Base-by-base conservation (phyloP, 1,284 basidiomycete genomes). In the Pseudozyma thailandica region DNA sequence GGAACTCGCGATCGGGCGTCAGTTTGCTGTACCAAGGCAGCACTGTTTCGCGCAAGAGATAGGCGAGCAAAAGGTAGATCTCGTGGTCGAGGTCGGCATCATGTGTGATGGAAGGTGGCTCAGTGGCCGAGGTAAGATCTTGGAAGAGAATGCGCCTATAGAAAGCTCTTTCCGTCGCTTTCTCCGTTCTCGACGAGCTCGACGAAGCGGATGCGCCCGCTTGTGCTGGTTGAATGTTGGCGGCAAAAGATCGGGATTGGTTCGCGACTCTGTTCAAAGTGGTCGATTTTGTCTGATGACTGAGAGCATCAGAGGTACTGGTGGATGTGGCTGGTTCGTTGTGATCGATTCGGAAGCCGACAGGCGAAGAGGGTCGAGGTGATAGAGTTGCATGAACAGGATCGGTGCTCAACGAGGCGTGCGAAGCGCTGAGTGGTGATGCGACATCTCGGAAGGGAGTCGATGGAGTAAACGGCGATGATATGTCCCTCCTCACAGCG, bases 1-100 rank as follows among this genome's bases (percentile, higher is more conserved):
- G 49, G 5, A 77, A 60, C 35, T 74, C 65, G 20, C 75, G 64
- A 26, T 77, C 71, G 3, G 73, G 73, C 13, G 73, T 76, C 27
- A 77, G 43, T 48, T 69, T 68, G 57, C 60, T 55, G 44, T 73
- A 75, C 75, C 75, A 77, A 0, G 73, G 71, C 30, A 77, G 55
- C n/a, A 77, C 68, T 7, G 74, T 66, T 30, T 63, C 62, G 31
- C 74, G 60, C 50, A 77, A 16, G 1, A 74, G 60, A 23, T 72
- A 70, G 16, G 75, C 70, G 2, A 77, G 52, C 16, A 77, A 44
- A 27, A 75, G 46, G 25, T 61, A 56, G 50, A 69, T 45, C 38
- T 72, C 63, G 44, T 75, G 74, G 38, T 77, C 74, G 13, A 75
- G 54, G 20, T 57, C 51, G 13, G 35, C 31, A 23, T 64, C 64